Evolutionary conservation across 2,329 filamentous ascomycete genomes (phyloP).

Genomic region (Ceratocystis harringtonii): DNA sequence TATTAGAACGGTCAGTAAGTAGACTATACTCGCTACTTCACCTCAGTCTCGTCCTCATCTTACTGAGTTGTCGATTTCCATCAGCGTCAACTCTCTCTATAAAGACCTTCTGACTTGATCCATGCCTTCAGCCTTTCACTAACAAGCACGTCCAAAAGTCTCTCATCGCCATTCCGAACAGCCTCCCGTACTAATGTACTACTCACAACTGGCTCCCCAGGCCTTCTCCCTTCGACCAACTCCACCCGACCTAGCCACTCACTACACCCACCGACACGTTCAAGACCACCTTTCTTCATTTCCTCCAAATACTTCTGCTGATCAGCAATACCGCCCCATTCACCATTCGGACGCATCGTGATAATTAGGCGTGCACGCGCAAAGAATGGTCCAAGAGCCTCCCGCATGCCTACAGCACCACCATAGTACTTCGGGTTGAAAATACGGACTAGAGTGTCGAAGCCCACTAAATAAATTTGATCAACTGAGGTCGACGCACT

Average conservation of each 20-base stretch:
- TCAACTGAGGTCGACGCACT: constrained; percentile 22
- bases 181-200: constrained; percentile 44
- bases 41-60: background rate
- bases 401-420: background rate
- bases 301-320: constrained; percentile 37
- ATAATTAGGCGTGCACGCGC: constrained; percentile 45
- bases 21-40: too few species aligned
- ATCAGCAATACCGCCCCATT: constrained; percentile 37
- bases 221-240: constrained; percentile 29
- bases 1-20: too few species aligned
- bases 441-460: constrained; percentile 60
- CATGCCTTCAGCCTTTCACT: constrained; percentile 41
- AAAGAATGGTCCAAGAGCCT: constrained; percentile 48
- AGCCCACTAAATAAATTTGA: constrained; percentile 59
- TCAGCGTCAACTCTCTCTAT: constrained; percentile 24
- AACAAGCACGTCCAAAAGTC: constrained; percentile 37
- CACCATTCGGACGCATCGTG: constrained; percentile 44
- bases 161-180: constrained; percentile 27
- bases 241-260: constrained; percentile 46
- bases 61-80: constrained; percentile 21
- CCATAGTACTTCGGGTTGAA: constrained; percentile 58
- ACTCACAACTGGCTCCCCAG: constrained; percentile 27
- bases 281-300: constrained; percentile 25
- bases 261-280: constrained; percentile 19
- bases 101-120: constrained; percentile 42